A percentile compares a stretch with the other conserved stretches of the same genome.
These are phyloP conservation scores for Hanseniaspora singularis DNA, from an alignment of 805 yeast species.

Conservation along the genomic window DNA sequence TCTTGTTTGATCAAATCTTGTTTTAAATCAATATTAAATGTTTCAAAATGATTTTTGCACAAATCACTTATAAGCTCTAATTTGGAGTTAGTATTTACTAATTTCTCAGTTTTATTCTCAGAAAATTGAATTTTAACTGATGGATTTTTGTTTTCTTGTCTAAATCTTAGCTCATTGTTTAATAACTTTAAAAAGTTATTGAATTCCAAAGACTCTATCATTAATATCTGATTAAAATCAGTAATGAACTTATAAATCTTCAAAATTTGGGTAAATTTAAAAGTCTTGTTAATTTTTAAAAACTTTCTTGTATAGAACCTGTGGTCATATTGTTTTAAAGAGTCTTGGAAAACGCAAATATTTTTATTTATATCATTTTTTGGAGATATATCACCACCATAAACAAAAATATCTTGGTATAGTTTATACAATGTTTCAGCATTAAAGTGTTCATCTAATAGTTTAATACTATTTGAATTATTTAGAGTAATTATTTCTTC, in stretches of 20 bases:
- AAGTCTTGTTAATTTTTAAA: neutral
- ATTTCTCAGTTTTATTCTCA: neutral
- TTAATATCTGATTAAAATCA: slow-evolving; percentile 2
- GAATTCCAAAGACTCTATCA: neutral
- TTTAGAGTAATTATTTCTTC: neutral
- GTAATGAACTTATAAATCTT: slow-evolving; percentile 6
- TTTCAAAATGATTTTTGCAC: neutral
- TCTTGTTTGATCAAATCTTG: slow-evolving; percentile 16
- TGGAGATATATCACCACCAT: neutral
- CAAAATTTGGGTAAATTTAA: slow-evolving; percentile 4
- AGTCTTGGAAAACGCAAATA: neutral
- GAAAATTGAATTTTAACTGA: neutral
- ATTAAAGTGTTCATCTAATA: neutral
- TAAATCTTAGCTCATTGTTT: neutral
- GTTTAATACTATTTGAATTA: neutral
- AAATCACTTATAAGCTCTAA: neutral
- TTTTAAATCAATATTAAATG: neutral
- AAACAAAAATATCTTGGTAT: neutral
- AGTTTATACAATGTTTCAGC: neutral
- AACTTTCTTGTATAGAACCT: neutral
- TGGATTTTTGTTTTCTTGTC: neutral
- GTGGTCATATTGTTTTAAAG: slow-evolving; percentile 1
- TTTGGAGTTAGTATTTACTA: no score
- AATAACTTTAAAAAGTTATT: slow-evolving; percentile 1
- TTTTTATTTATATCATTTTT: neutral